Evolutionary conservation across 2,329 filamentous ascomycete species (phyloP), one percentile per base, ranked within the genome.

Genomic region (Colletotrichum destructivum): DNA sequence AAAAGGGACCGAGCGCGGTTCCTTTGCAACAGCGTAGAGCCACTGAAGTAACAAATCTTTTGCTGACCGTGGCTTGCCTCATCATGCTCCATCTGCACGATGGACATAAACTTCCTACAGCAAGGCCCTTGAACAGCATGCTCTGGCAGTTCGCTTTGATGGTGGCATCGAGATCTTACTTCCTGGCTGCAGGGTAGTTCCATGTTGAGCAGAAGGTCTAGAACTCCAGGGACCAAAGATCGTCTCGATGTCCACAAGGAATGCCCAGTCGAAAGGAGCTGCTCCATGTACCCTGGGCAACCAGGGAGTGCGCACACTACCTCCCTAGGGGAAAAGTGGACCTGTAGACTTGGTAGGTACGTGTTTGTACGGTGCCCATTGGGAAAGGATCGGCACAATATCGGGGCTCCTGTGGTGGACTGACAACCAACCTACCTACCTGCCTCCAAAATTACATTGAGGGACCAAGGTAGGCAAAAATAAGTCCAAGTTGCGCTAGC

Each of bases 161-260:
- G 54, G 54, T 16, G 55, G 46, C 65, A 18, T 46, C 46, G 26
- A 66, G 31, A 40, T 69, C 63, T 62, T 47, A 55, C 52, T 69
- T 69, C 64, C 40, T 44, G 65, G 47, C 69, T 69, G 69, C 65
- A 69, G 65, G 65, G 63, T 8, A n/a, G 26, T 26, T n/a, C 68
- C 69, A 62, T 63, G 59, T 55, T 44, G 13, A 12, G n/a, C 3
- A 35, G 54, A 60, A 44, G 49, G 69, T 69, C 69, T 66, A 71
- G 69, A 71, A 71, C 69, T 59, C 69, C 69, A 60, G 69, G 69
- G 69, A 71, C 69, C 69, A 63, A 52, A 35, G 69, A 71, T 71
- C 69, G 54, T 60, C 65, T 18, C 44, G 65, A 63, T 26, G 12
- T 13, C 7, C 54, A 23, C 65, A 69, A 38, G 69, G 69, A 8